These are phyloP conservation scores for Diplotaxis tenuifolia DNA, from an alignment of 345 rosid genomes.

Conservation along the genomic window DNA sequence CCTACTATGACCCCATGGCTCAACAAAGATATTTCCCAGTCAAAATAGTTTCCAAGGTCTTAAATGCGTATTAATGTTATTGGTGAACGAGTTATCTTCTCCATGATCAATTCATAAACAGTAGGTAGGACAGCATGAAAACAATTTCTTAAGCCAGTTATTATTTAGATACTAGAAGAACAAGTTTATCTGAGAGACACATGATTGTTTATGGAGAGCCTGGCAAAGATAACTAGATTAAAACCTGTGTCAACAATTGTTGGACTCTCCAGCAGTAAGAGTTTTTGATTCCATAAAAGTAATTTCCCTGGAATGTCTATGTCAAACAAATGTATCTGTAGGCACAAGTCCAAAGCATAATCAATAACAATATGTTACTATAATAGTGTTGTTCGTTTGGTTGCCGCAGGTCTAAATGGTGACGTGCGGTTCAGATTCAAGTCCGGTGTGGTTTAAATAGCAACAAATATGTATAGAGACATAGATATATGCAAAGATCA, in stretches of 20 bases:
- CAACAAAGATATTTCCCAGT: background rate
- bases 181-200: background rate
- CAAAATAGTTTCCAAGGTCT: background rate
- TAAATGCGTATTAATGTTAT: background rate
- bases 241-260: constrained; percentile 91
- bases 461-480: too few relatives aligned
- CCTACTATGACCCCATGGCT: constrained; percentile 11
- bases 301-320: constrained; percentile 98
- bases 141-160: too few relatives aligned
- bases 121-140: too few relatives aligned
- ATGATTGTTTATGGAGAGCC: background rate
- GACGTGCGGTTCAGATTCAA: too few relatives aligned
- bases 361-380: too few relatives aligned
- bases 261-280: constrained; percentile 80
- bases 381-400: too few relatives aligned
- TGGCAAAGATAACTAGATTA: background rate
- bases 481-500: too few relatives aligned
- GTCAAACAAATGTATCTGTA: constrained; percentile 88
- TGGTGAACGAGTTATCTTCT: constrained; percentile 6
- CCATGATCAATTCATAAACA: too few relatives aligned
- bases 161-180: too few relatives aligned
- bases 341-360: constrained; percentile 29
- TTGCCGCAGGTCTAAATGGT: too few relatives aligned
- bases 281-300: constrained; percentile 87
- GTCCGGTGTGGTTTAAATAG: too few relatives aligned